Evolutionary conservation across 345 rosid species (phyloP), one percentile per base, ranked within the genome.

Genomic region (Syzygium oleosum): DNA sequence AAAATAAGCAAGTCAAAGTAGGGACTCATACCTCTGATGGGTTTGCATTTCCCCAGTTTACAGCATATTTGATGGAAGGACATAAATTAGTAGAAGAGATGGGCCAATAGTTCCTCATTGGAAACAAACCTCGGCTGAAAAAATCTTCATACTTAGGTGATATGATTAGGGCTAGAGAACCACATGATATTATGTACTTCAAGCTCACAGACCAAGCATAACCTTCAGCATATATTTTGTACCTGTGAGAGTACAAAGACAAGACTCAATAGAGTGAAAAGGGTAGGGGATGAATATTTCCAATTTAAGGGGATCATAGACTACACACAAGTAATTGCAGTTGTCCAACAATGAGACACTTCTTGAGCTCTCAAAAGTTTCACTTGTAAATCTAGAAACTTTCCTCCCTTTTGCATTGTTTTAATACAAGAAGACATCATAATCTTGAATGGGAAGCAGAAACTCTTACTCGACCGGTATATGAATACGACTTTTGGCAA

Each of bases 201-300:
- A 97, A 92, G 91, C 98, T 96, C 88, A 97, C 99, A 31, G 99
- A 96, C 99, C 99, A 96, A 46, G 99, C 98, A 88, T 88, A 96
- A 87, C 99, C 99, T 92, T 97, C 99, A 21, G 99, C 99, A 85
- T 97, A 97, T 85, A 97, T 96, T 90, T 95, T 96, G 91, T 96
- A 97, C 92, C 99, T 95, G 89, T 88, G 89, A 34, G 85, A 56
- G 86, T 17, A 86, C 63, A 86, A 38, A 52, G 22, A 87, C 38
- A 22, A 19, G 19, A 78, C 56, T 52, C 25, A 34, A 49, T 43
- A 41, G 46, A 25, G 51, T 23, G 4, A 87, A 61, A 85, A 56
- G 34, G 25, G 46, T 68, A 0, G 25, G 43, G 80, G 80, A 34
- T 34, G 80, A 10, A 68, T 34, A 68, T 34, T 68, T 34, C 34